These are phyloP conservation scores for Dothideomycetes sp. DNA, from an alignment of 2,329 filamentous ascomycete genomes.

Conservation along the genomic window DNA sequence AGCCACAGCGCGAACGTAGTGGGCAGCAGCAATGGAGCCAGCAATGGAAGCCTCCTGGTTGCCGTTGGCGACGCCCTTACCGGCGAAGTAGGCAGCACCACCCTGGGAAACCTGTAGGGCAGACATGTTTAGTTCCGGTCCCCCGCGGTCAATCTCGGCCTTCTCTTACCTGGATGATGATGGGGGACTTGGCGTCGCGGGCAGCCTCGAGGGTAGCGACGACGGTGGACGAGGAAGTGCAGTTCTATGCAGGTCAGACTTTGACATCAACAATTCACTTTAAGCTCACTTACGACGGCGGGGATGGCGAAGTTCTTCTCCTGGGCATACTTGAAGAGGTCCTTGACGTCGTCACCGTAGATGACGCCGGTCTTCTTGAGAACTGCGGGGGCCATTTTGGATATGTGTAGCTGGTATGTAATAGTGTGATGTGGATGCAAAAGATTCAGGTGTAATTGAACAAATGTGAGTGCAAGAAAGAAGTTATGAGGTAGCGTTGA, in stretches of 20 bases:
- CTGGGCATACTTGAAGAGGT: slow-evolving; percentile 80
- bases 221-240: slow-evolving; percentile 82
- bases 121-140: neutral
- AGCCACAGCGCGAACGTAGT: slow-evolving; percentile 85
- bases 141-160: neutral
- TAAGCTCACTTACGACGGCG: slow-evolving; percentile 5
- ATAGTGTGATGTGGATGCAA: too few relatives aligned
- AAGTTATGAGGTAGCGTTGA: neutral
- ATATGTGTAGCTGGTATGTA: slow-evolving; percentile 7
- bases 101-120: slow-evolving; percentile 61
- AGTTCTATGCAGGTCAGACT: slow-evolving; percentile 46
- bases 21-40: slow-evolving; percentile 77
- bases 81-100: slow-evolving; percentile 56
- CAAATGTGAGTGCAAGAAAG: neutral
- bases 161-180: slow-evolving; percentile 56
- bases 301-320: slow-evolving; percentile 79
- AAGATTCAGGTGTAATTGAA: neutral
- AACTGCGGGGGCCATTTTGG: slow-evolving; percentile 11
- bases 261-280: neutral
- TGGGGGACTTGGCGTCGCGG: slow-evolving; percentile 78
- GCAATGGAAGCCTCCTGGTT: slow-evolving; percentile 83
- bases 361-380: slow-evolving; percentile 26
- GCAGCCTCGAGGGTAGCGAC: slow-evolving; percentile 89
- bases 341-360: slow-evolving; percentile 24
- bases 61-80: slow-evolving; percentile 64